Evolutionary conservation across 2,329 filamentous ascomycete species (phyloP).

Genomic region (Colletotrichum kahawae): DNA sequence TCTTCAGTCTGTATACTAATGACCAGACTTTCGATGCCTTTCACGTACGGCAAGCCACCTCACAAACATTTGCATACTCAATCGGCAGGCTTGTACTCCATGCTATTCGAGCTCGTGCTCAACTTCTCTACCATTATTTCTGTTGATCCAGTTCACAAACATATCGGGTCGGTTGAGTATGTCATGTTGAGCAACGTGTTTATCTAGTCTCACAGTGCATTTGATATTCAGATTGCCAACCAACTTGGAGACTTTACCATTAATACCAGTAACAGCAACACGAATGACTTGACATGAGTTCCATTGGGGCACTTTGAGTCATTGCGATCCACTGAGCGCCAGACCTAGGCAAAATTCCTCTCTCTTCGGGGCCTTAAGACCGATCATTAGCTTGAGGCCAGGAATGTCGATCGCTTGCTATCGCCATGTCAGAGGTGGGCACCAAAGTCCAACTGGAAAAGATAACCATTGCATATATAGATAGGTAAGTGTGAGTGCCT

Average conservation of each 20-base stretch:
- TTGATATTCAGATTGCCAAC: not conserved
- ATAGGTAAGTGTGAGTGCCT: not conserved
- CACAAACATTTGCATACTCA: not conserved
- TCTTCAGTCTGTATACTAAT: not conserved
- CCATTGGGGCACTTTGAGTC: not conserved
- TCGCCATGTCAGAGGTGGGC: not conserved
- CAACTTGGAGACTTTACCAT: not conserved
- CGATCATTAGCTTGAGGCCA: not conserved
- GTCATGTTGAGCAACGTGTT: not conserved
- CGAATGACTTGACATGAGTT: not conserved
- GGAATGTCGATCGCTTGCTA: not conserved
- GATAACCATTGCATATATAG: not conserved
- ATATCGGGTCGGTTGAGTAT: not conserved
- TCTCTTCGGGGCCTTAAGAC: not conserved
- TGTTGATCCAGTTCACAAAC: not conserved
- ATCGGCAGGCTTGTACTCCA: not conserved
- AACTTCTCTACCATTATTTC: not conserved
- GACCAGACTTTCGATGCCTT: too few species aligned
- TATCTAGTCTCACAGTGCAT: not conserved
- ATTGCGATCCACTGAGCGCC: not conserved
- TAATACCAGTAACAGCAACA: not conserved
- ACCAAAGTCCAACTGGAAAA: not conserved
- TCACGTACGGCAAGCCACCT: not conserved
- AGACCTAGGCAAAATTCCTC: not conserved
- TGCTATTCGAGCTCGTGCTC: not conserved